A percentile compares a stretch with the other conserved stretches of the same genome.
These are phyloP conservation scores for Penicillium freii DNA, from an alignment of 2,329 filamentous ascomycete species.

Conservation along the genomic window DNA sequence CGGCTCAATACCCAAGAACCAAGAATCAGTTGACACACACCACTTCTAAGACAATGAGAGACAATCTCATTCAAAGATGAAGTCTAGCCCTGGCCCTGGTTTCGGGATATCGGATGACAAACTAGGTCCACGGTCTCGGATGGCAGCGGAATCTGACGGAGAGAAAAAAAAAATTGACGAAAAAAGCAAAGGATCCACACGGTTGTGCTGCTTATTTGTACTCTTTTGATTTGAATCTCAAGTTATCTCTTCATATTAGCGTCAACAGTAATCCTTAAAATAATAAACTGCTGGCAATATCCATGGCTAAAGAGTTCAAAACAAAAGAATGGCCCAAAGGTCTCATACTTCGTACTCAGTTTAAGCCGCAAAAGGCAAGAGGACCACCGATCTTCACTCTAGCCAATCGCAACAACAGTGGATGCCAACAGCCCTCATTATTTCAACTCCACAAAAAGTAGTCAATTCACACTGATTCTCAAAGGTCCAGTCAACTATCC, in stretches of 20 bases:
- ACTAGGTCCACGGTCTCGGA: slow-evolving; percentile 5
- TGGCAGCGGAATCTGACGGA: slow-evolving; percentile 3
- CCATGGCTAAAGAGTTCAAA: neutral
- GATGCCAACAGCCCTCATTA: too few species aligned
- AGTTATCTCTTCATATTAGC: neutral
- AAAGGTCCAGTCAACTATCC: neutral
- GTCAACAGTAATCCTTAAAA: neutral
- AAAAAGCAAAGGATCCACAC: neutral
- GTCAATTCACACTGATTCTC: neutral
- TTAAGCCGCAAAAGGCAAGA: neutral
- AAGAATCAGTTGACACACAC: neutral
- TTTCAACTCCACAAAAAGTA: neutral
- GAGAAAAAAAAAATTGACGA: neutral
- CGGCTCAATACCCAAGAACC: neutral
- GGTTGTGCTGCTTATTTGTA: neutral
- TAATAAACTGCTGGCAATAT: neutral
- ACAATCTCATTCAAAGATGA: neutral
- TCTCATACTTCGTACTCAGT: neutral
- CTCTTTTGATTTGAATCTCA: neutral
- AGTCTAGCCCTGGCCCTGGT: neutral
- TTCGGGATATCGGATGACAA: neutral
- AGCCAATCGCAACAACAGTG: neutral
- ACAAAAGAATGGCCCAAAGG: neutral
- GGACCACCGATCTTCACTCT: neutral
- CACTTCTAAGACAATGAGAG: neutral